Percentiles rank a stretch among this genome's conserved stretches.
Conservation (phyloP, 2,329 filamentous ascomycete genomes). For the Exophiala xenobiotica region DNA sequence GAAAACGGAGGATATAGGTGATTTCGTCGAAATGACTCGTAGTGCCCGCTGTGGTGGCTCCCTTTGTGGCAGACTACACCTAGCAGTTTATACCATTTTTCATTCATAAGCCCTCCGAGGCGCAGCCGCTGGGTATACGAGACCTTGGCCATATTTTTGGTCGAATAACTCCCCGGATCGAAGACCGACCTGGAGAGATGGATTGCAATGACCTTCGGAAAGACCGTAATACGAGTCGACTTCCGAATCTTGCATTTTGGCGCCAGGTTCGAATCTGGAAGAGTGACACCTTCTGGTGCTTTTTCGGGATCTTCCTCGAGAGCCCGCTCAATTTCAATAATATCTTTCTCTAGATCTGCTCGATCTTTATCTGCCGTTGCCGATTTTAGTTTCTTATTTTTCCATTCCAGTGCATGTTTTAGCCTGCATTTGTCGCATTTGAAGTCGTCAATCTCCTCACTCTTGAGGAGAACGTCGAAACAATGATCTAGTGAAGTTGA, state of each 20-base stretch:
- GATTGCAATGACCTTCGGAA: conserved; percentile 86
- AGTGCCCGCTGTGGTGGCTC: conserved; percentile 93
- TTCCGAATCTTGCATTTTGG: conserved; percentile 83
- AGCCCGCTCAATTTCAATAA: conserved; percentile 65
- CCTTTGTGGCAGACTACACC: conserved; percentile 92
- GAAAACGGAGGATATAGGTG: conserved; percentile 75
- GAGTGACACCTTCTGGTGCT: conserved; percentile 66
- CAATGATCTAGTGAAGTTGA: conserved; percentile 81
- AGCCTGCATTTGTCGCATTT: conserved; percentile 91
- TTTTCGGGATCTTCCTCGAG: conserved; percentile 80
- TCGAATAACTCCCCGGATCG: conserved; percentile 70
- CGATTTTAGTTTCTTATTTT: conserved; percentile 60
- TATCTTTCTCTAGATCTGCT: conserved; percentile 55
- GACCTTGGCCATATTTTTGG: conserved; percentile 94
- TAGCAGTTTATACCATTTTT: conserved; percentile 78
- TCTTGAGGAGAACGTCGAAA: conserved; percentile 91
- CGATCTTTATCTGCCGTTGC: conserved; percentile 56
- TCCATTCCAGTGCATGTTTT: conserved; percentile 69
- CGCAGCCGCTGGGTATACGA: conserved; percentile 84
- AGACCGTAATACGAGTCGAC: conserved; percentile 80
- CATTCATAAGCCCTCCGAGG: conserved; percentile 74
- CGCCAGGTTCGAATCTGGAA: conserved; percentile 72
- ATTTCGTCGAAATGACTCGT: conserved; percentile 92
- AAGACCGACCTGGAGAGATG: conserved; percentile 94
- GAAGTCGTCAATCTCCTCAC: conserved; percentile 95